These are phyloP conservation scores for Coemansia sp. DNA, from an alignment of 192 early-diverging fungal genomes.

Conservation along the genomic window DNA sequence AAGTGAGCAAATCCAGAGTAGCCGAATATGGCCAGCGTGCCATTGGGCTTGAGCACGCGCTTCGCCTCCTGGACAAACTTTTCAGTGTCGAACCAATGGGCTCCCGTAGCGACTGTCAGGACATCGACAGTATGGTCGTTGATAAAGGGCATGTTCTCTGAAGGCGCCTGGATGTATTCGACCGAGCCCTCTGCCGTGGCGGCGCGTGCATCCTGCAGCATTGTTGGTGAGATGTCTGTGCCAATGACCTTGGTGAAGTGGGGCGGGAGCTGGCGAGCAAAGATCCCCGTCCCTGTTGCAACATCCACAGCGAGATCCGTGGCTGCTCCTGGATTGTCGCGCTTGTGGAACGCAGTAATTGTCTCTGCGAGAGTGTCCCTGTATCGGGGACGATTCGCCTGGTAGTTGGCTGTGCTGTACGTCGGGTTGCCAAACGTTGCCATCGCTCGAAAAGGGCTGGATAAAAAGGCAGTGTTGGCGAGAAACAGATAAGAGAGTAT, in stretches of 20 bases:
- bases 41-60: slow-evolving; percentile 40
- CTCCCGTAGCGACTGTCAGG: slow-evolving; percentile 36
- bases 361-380: slow-evolving; percentile 17
- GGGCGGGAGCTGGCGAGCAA: slow-evolving; percentile 34
- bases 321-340: slow-evolving; percentile 9
- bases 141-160: slow-evolving; percentile 23
- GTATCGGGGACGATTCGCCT: slow-evolving; percentile 30
- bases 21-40: slow-evolving; percentile 41
- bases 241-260: slow-evolving; percentile 26
- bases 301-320: slow-evolving; percentile 42
- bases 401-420: slow-evolving; percentile 30
- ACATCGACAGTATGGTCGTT: slow-evolving; percentile 27
- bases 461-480: too few species aligned
- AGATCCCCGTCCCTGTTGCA: slow-evolving; percentile 45
- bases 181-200: neutral
- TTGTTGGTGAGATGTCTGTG: slow-evolving; percentile 33
- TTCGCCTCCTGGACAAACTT: slow-evolving; percentile 24
- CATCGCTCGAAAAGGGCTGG: too few species aligned
- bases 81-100: slow-evolving; percentile 38
- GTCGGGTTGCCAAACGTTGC: slow-evolving; percentile 13
- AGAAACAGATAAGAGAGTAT: too few species aligned
- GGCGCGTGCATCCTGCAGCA: slow-evolving; percentile 33
- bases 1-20: slow-evolving; percentile 35
- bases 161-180: slow-evolving; percentile 21
- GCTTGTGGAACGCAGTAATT: slow-evolving; percentile 27